Evolutionary conservation across 176 grass and related monocot species (phyloP).

Genomic region (Oryza punctata): DNA sequence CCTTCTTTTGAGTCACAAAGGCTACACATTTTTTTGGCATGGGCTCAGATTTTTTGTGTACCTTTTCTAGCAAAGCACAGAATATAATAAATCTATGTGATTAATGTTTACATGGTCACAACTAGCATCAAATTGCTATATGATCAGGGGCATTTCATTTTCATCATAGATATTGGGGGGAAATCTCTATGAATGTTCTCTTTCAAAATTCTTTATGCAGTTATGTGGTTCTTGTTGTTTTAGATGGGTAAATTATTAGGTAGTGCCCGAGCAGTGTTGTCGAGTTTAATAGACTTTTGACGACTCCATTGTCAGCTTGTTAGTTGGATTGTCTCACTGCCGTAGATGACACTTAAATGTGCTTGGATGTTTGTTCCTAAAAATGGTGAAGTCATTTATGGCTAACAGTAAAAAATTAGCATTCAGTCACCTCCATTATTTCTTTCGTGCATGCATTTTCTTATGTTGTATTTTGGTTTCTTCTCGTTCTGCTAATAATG

Average conservation of each 20-base stretch:
- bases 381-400: neutral
- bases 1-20: neutral
- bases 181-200: neutral
- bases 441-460: neutral
- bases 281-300: neutral
- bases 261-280: neutral
- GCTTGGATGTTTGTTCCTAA: neutral
- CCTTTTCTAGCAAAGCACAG: conserved; percentile 2
- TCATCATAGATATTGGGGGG: neutral
- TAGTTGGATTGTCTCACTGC: neutral
- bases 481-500: conserved; percentile 31
- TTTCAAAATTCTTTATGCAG: neutral
- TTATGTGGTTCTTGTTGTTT: neutral
- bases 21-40: neutral
- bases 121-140: neutral
- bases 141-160: neutral
- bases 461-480: neutral
- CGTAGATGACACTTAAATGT: neutral
- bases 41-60: conserved; percentile 4
- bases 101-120: neutral
- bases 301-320: neutral
- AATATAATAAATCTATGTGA: neutral
- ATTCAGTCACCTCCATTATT: neutral
- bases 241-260: neutral
- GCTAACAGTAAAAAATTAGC: neutral